phyloP scores from a whole-genome alignment of 257 asterid species.

The Fraxinus cuspidata region DNA sequence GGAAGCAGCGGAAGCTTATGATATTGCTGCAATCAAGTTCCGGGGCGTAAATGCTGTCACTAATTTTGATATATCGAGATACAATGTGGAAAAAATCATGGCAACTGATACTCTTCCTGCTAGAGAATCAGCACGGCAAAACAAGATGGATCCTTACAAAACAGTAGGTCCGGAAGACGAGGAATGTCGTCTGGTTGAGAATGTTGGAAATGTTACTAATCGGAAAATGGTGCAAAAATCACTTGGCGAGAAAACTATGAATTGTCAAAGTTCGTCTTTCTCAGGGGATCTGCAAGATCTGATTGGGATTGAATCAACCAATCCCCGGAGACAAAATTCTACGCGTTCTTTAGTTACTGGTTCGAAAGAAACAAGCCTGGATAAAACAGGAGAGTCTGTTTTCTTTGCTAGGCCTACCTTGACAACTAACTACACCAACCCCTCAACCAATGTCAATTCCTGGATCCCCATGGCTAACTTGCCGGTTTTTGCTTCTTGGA shows the following conservation, averaged over 20 bases:
- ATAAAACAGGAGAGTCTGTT: conserved; percentile 30
- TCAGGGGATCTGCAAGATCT: conserved; percentile 28
- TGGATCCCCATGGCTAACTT: conserved; percentile 46
- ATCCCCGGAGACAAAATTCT: conserved; percentile 15
- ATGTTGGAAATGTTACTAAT: background rate
- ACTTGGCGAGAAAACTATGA: conserved; percentile 17
- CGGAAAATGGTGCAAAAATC: background rate
- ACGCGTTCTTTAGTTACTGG: conserved; percentile 40
- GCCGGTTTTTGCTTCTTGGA: conserved; percentile 52
- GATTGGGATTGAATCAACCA: conserved; percentile 15
- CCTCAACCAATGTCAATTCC: conserved; percentile 14
- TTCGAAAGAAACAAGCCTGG: conserved; percentile 46
- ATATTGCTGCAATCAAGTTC: conserved; percentile 56
- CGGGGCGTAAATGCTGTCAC: conserved; percentile 54
- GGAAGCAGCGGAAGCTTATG: conserved; percentile 63
- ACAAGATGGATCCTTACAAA: conserved; percentile 23
- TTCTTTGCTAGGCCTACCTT: no score
- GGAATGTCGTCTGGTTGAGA: conserved; percentile 7
- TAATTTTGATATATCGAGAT: conserved; percentile 47
- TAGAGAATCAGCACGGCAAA: conserved; percentile 39
- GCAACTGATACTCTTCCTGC: conserved; percentile 45
- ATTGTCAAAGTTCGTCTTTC: conserved; percentile 16
- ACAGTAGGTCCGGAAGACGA: conserved; percentile 10
- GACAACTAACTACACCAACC: conserved; percentile 24
- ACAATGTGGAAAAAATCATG: conserved; percentile 48